Evolutionary conservation across 441 rosid species (phyloP).

Genomic region (Euphorbia celastroides): DNA sequence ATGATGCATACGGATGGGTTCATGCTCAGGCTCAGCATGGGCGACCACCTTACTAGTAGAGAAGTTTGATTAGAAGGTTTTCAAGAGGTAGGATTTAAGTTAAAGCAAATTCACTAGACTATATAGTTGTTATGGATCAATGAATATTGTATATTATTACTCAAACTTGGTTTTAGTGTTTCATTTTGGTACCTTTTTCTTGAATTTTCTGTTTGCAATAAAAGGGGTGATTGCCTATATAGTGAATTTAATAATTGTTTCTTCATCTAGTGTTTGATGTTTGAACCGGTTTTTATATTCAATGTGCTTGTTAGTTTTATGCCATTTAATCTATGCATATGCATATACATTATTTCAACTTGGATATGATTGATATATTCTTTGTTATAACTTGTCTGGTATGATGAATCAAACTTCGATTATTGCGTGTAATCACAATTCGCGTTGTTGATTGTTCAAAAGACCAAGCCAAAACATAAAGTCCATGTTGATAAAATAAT

Average conservation of each 20-base stretch:
- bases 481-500: no score
- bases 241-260: constrained; percentile 10
- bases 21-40: constrained; percentile 33
- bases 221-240: constrained; percentile 11
- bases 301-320: no score
- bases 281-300: background rate
- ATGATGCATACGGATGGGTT: constrained; percentile 68
- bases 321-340: background rate
- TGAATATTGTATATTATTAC: constrained; percentile 20
- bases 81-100: constrained; percentile 15
- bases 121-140: constrained; percentile 16
- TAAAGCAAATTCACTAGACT: background rate
- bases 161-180: constrained; percentile 17
- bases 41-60: constrained; percentile 44
- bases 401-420: constrained; percentile 23
- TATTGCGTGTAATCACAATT: no score
- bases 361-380: background rate
- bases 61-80: background rate
- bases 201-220: constrained; percentile 27
- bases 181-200: background rate
- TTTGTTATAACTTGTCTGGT: constrained; percentile 4
- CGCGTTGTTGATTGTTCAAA: no score
- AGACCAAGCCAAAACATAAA: no score
- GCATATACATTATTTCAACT: background rate
- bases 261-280: constrained; percentile 9